These are phyloP conservation scores for Xylariales sp. DNA, from an alignment of 2,329 filamentous ascomycete species.

Conservation along the genomic window DNA sequence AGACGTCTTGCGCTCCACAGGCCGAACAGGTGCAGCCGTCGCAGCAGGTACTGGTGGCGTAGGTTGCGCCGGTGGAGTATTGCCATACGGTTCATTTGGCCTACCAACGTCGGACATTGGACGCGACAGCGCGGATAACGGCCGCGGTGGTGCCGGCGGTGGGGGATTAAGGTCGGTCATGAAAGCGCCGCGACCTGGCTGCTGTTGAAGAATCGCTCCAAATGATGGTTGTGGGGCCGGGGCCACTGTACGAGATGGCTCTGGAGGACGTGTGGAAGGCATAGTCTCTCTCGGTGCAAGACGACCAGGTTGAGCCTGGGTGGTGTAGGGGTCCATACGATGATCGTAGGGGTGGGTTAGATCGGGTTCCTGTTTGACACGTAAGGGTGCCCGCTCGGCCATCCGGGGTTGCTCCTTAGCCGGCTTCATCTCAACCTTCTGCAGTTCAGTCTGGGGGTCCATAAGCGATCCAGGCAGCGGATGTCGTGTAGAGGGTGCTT, in stretches of 20 bases:
- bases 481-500: constrained; percentile 22
- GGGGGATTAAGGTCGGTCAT: constrained; percentile 37
- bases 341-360: constrained; percentile 32
- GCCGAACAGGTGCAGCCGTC: constrained; percentile 34
- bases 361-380: constrained; percentile 49
- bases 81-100: constrained; percentile 24
- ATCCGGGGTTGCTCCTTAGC: constrained; percentile 27
- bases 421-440: constrained; percentile 25
- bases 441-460: constrained; percentile 26
- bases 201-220: constrained; percentile 33
- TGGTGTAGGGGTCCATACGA: constrained; percentile 37
- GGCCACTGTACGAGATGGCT: constrained; percentile 35
- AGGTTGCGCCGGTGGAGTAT: constrained; percentile 29
- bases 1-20: constrained; percentile 54
- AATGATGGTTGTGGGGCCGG: constrained; percentile 29
- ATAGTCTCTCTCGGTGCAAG: constrained; percentile 36
- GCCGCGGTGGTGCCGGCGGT: constrained; percentile 32
- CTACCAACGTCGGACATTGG: constrained; percentile 24
- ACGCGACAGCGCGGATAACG: constrained; percentile 25
- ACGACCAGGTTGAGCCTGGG: constrained; percentile 33
- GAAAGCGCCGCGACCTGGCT: constrained; percentile 34
- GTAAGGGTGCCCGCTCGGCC: constrained; percentile 25
- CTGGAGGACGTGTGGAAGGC: constrained; percentile 35
- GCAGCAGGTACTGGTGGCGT: constrained; percentile 31
- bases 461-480: constrained; percentile 24